phyloP scores from a whole-genome alignment of 768 basidiomycete genomes.

The Boletus rubescentipes region DNA sequence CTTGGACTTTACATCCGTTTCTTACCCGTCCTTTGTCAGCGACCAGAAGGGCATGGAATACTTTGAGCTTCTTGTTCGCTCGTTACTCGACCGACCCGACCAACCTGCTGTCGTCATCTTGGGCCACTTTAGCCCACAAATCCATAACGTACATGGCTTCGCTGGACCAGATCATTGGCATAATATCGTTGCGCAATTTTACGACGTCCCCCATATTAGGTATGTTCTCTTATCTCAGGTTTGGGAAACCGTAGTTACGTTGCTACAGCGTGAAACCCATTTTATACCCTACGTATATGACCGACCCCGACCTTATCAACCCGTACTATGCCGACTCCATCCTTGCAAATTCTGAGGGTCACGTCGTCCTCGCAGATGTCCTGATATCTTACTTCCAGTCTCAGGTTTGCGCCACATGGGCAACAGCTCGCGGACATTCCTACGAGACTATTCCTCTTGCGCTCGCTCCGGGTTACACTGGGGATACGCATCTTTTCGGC shows the following conservation, averaged over 20 bases:
- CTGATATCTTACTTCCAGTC: conserved; percentile 87
- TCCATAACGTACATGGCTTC: conserved; percentile 76
- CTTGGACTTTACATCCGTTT: background rate
- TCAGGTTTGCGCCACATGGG: conserved; percentile 88
- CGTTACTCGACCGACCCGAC: conserved; percentile 85
- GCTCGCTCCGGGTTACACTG: conserved; percentile 36
- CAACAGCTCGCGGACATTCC: conserved; percentile 61
- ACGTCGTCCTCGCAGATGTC: conserved; percentile 88
- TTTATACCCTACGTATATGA: conserved; percentile 80
- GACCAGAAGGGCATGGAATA: conserved; percentile 71
- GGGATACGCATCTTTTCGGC: conserved; percentile 68
- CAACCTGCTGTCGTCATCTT: conserved; percentile 90
- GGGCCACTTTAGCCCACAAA: conserved; percentile 92
- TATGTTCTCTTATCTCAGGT: conserved; percentile 20
- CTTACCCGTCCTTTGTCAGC: conserved; percentile 36
- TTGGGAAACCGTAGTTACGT: background rate
- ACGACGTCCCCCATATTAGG: conserved; percentile 93
- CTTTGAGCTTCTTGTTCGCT: conserved; percentile 91
- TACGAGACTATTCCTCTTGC: conserved; percentile 56
- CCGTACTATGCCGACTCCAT: conserved; percentile 82
- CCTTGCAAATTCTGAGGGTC: conserved; percentile 77
- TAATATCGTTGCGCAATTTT: conserved; percentile 89
- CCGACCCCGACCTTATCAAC: conserved; percentile 59
- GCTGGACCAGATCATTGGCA: conserved; percentile 91
- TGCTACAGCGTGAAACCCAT: conserved; percentile 68